Evolutionary conservation across 1,284 basidiomycete species (phyloP).

Genomic region (Marasmius tenuissimus): DNA sequence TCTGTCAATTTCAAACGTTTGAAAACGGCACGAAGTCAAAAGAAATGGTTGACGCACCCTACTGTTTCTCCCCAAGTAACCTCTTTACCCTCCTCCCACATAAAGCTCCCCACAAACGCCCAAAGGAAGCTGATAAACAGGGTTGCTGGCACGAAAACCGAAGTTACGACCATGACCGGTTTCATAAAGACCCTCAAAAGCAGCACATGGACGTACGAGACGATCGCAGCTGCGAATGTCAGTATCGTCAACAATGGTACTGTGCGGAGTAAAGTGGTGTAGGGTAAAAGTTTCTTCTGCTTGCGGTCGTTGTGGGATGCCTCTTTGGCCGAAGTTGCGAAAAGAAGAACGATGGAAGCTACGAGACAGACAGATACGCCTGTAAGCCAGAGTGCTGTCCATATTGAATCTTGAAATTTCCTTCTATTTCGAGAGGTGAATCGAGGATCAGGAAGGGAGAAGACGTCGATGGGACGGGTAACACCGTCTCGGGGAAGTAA

Average conservation of each 20-base stretch:
- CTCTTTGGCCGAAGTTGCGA: conserved; percentile 43
- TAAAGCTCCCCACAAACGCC: conserved; percentile 89
- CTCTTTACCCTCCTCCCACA: conserved; percentile 70
- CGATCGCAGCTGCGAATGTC: conserved; percentile 67
- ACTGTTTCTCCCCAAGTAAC: conserved; percentile 81
- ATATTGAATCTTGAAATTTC: conserved; percentile 70
- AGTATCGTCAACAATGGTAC: conserved; percentile 83
- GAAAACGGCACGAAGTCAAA: conserved; percentile 1
- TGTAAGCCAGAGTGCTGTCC: conserved; percentile 68
- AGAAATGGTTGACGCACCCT: conserved; percentile 51
- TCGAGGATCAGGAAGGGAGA: conserved; percentile 72
- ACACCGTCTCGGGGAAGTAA: conserved; percentile 71
- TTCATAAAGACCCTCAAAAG: conserved; percentile 78
- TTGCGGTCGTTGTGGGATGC: conserved; percentile 21
- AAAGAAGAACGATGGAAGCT: conserved; percentile 63
- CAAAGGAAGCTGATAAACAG: conserved; percentile 82
- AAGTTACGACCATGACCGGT: conserved; percentile 80
- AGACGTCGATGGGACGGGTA: conserved; percentile 61
- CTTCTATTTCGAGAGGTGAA: conserved; percentile 58
- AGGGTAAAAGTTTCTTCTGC: conserved; percentile 46
- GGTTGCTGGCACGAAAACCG: conserved; percentile 78
- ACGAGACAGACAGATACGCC: conserved; percentile 59
- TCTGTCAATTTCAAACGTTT: conserved; percentile 28
- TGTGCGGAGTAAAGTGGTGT: conserved; percentile 78
- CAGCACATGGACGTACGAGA: conserved; percentile 78